phyloP scores from a whole-genome alignment of 2,329 filamentous ascomycete genomes.

The Phyllosticta capitalensis region DNA sequence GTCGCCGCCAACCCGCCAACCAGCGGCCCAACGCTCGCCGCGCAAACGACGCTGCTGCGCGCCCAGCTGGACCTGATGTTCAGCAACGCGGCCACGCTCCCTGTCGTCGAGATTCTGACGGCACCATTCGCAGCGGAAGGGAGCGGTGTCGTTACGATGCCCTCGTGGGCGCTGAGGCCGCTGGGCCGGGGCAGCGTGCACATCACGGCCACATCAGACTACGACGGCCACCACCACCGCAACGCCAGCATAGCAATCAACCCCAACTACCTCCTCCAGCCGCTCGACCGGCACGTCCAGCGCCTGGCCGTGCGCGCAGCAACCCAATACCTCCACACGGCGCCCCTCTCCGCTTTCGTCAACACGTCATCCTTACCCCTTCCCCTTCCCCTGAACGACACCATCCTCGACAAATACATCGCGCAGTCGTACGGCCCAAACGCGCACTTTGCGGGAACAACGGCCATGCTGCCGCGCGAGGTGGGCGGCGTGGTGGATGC shows the following conservation, averaged over 20 bases:
- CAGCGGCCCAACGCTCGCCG: slow-evolving; percentile 18
- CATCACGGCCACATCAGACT: slow-evolving; percentile 22
- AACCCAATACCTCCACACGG: slow-evolving; percentile 20
- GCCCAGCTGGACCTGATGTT: slow-evolving; percentile 43
- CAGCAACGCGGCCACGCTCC: slow-evolving; percentile 27
- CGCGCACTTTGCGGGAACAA: no score
- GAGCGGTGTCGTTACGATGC: slow-evolving; percentile 23
- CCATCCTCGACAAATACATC: no score
- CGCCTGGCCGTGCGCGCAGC: slow-evolving; percentile 23
- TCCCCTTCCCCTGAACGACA: no score
- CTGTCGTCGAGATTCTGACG: slow-evolving; percentile 39
- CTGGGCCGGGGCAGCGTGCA: slow-evolving; percentile 27
- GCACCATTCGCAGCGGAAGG: slow-evolving; percentile 17
- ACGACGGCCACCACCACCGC: slow-evolving; percentile 16
- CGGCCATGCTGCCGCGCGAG: slow-evolving; percentile 24
- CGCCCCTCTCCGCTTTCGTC: slow-evolving; percentile 18
- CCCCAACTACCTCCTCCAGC: slow-evolving; percentile 34
- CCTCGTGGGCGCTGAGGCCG: slow-evolving; percentile 30
- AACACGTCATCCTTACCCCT: no score
- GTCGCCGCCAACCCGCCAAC: slow-evolving; percentile 13
- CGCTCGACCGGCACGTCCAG: slow-evolving; percentile 29
- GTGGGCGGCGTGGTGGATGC: slow-evolving; percentile 22
- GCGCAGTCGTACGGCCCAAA: no score
- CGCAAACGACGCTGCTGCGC: slow-evolving; percentile 33
- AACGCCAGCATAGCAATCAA: slow-evolving; percentile 27